Evolutionary conservation across 78 protist species (phyloP).

Genomic region (Chrysochromulina tobinii): DNA sequence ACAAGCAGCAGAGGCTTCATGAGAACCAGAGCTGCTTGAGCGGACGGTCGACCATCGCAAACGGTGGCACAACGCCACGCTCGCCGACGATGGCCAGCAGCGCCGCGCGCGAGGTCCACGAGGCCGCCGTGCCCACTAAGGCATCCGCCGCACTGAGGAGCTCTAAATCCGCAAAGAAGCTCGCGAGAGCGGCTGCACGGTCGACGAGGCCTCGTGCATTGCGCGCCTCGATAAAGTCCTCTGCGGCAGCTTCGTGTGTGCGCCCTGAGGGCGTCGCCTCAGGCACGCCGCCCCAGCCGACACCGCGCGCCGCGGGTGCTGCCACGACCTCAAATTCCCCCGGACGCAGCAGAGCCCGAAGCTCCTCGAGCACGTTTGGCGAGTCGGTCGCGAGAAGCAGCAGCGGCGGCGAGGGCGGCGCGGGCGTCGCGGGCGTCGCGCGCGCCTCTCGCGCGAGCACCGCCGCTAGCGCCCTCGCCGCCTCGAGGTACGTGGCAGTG

Average conservation of each 20-base stretch:
- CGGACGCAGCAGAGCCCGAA: neutral
- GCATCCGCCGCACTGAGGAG: neutral
- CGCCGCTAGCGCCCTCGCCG: neutral
- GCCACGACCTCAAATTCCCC: neutral
- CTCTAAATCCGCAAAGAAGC: neutral
- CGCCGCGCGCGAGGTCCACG: neutral
- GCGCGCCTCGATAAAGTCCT: neutral
- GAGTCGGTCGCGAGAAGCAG: neutral
- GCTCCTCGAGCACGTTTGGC: neutral
- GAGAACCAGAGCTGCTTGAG: neutral
- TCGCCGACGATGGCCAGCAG: neutral
- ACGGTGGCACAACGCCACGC: neutral
- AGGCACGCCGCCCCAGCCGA: neutral
- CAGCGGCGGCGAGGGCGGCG: neutral
- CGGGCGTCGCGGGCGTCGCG: neutral
- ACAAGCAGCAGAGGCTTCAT: too few relatives aligned
- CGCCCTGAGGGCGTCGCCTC: neutral
- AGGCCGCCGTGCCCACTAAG: neutral
- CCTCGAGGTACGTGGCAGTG: neutral
- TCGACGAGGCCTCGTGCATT: neutral
- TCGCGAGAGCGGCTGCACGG: neutral
- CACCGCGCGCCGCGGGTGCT: neutral
- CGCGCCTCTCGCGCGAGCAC: neutral
- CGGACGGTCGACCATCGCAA: neutral
- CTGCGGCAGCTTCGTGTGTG: neutral